Evolutionary conservation across 2,329 filamentous ascomycete genomes (phyloP).

Genomic region (Exophiala sideris): DNA sequence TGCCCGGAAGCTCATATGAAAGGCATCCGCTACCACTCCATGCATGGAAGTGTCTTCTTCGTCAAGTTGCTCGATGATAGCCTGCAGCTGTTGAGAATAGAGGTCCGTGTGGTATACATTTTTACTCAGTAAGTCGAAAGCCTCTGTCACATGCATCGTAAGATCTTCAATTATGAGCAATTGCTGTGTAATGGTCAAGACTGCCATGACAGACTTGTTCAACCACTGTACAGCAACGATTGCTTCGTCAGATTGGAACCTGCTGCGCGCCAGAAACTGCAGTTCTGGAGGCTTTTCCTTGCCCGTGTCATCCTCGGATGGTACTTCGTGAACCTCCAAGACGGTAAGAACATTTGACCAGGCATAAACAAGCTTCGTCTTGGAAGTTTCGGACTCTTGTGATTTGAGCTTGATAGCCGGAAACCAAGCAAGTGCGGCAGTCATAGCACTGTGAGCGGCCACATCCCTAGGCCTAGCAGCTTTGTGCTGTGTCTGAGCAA

Average conservation of each 20-base stretch:
- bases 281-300: constrained; percentile 75
- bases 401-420: constrained; percentile 89
- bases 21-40: constrained; percentile 93
- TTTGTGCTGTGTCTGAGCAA: constrained; percentile 96
- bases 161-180: constrained; percentile 89
- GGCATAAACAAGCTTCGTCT: constrained; percentile 87
- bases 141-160: constrained; percentile 85
- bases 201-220: constrained; percentile 83
- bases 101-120: constrained; percentile 89
- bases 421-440: constrained; percentile 94
- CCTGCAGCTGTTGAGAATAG: constrained; percentile 82
- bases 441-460: constrained; percentile 83
- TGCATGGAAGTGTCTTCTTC: constrained; percentile 88
- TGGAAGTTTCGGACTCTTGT: constrained; percentile 63
- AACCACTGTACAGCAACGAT: constrained; percentile 98
- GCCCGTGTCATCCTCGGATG: constrained; percentile 55
- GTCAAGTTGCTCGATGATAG: constrained; percentile 80
- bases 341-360: constrained; percentile 98
- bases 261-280: constrained; percentile 74
- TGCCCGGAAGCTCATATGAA: constrained; percentile 94
- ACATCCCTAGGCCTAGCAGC: constrained; percentile 87
- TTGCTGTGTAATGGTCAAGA: constrained; percentile 91
- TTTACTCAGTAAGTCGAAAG: constrained; percentile 85
- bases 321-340: constrained; percentile 76
- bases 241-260: constrained; percentile 91